Conservation (phyloP, 176 grass and related monocot species). For the Lolium rigidum region DNA sequence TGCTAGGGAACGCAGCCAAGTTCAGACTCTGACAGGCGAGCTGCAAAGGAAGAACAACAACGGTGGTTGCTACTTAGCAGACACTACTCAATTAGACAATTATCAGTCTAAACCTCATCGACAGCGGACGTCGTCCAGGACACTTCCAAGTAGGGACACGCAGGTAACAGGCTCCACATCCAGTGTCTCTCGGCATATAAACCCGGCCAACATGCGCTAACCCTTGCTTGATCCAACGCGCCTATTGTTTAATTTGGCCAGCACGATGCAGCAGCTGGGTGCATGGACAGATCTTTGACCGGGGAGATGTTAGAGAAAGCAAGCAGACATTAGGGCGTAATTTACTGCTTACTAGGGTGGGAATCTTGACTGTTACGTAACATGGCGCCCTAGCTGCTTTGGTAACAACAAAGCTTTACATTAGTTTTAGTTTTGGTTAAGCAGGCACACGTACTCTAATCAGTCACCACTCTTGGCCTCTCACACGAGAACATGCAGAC, state of each 20-base stretch:
- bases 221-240: conserved; percentile 16
- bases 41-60: background rate
- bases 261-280: too few species aligned
- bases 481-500: background rate
- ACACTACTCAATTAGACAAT: background rate
- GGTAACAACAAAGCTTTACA: conserved; percentile 29
- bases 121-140: background rate
- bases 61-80: background rate
- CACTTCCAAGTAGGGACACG: background rate
- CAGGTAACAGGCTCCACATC: background rate
- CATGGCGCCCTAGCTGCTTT: conserved; percentile 37
- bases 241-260: conserved; percentile 24
- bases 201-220: background rate
- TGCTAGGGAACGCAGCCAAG: background rate
- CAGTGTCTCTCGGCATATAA: background rate
- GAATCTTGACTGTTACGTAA: conserved; percentile 66
- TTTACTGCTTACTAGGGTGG: conserved; percentile 43
- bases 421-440: conserved; percentile 37
- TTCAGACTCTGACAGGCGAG: background rate
- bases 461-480: background rate
- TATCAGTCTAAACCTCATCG: background rate
- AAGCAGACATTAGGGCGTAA: conserved; percentile 24
- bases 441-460: background rate
- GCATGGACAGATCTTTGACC: conserved; percentile 56
- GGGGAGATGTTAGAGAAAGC: background rate